These are phyloP conservation scores for Exophiala oligosperma DNA, from an alignment of 2,329 filamentous ascomycete species.

Conservation along the genomic window DNA sequence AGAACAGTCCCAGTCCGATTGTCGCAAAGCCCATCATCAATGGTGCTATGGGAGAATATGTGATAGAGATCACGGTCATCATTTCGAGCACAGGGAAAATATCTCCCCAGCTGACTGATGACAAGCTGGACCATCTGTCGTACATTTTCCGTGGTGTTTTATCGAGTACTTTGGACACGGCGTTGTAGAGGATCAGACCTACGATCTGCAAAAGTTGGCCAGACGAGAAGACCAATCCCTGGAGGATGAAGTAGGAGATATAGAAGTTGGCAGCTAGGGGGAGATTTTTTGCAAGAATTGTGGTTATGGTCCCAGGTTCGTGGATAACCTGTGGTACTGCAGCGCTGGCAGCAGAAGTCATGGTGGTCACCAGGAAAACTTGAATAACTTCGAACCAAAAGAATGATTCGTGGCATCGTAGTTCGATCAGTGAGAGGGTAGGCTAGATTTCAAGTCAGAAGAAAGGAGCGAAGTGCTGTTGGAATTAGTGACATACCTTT, in stretches of 20 bases:
- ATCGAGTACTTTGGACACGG: constrained; percentile 73
- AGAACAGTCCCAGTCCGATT: constrained; percentile 76
- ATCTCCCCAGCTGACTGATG: constrained; percentile 79
- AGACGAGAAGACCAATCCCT: constrained; percentile 78
- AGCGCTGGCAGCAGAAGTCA: constrained; percentile 76
- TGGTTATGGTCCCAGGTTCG: constrained; percentile 62
- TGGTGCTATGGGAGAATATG: constrained; percentile 83
- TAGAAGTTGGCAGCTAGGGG: constrained; percentile 92
- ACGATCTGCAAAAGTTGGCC: constrained; percentile 71
- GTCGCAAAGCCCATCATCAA: constrained; percentile 80
- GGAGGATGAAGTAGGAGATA: constrained; percentile 90
- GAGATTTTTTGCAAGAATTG: constrained; percentile 69
- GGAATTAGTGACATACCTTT: neutral
- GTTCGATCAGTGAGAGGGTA: constrained; percentile 74
- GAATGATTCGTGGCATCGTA: constrained; percentile 88
- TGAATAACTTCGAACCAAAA: constrained; percentile 77
- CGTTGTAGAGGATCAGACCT: constrained; percentile 71
- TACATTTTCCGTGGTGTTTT: constrained; percentile 80
- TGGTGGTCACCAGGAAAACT: constrained; percentile 83
- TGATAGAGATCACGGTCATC: constrained; percentile 60
- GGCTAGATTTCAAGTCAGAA: constrained; percentile 52
- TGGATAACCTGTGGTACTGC: constrained; percentile 63
- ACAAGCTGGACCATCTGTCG: constrained; percentile 71
- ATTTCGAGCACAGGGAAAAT: constrained; percentile 73
- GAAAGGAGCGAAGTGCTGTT: neutral